Evolutionary conservation across 2,329 filamentous ascomycete genomes (phyloP).

Genomic region (Nectriaceae sp.): DNA sequence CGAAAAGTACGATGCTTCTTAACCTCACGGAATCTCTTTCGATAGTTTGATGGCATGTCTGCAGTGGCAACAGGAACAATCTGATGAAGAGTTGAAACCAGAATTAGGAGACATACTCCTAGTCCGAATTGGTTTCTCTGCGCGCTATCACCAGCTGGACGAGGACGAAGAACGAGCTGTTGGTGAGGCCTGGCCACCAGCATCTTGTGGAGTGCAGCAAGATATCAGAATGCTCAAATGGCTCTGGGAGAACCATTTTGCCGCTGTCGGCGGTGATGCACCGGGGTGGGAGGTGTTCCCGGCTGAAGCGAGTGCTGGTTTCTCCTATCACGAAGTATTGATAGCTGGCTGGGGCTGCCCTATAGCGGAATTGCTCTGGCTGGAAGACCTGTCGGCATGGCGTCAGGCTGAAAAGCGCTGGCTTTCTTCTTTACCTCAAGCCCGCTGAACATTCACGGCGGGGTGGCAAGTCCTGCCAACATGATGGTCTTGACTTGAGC

Average conservation of each 20-base stretch:
- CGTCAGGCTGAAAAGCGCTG: conserved; percentile 6
- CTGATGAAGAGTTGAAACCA: background rate
- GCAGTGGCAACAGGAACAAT: conserved; percentile 5
- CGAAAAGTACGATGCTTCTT: conserved; percentile 4
- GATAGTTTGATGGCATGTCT: conserved; percentile 6
- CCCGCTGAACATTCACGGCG: conserved; percentile 8
- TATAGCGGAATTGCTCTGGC: conserved; percentile 7
- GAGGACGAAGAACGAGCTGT: conserved; percentile 6
- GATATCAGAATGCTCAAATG: conserved; percentile 6
- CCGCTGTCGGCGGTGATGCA: conserved; percentile 8
- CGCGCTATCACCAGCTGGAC: conserved; percentile 3
- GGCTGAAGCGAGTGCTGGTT: background rate
- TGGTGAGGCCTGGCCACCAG: conserved; percentile 10
- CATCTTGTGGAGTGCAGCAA: conserved; percentile 8
- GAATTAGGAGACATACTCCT: conserved; percentile 4
- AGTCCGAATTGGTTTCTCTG: conserved; percentile 4
- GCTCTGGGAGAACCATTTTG: conserved; percentile 11
- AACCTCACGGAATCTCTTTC: conserved; percentile 3
- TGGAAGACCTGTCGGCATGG: conserved; percentile 4
- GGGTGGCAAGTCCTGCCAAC: conserved; percentile 9
- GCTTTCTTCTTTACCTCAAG: conserved; percentile 10
- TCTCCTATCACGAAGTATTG: conserved; percentile 8
- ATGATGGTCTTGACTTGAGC: conserved; percentile 7
- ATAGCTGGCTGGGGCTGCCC: conserved; percentile 10
- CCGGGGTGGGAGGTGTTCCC: conserved; percentile 10